Base-by-base conservation (phyloP, 2,329 filamentous ascomycete species). In the Talaromyces piceae region DNA sequence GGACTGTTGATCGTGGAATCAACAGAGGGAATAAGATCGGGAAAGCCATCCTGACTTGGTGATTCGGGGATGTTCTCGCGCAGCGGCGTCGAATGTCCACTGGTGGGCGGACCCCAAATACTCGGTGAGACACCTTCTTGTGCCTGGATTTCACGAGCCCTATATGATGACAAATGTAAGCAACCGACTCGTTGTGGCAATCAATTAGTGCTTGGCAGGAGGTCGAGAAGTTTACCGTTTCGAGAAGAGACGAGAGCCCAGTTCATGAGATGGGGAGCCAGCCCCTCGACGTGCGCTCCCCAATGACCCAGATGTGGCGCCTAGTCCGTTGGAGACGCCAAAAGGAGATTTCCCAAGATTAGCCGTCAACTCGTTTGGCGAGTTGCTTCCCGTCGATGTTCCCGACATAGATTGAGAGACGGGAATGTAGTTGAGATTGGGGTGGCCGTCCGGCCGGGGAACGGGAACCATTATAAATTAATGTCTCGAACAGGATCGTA, bases 31-130 rank as follows among this genome's bases (percentile, higher is more conserved):
- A 86, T 80, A 66, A 95, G 89, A 69, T 95, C 91, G 53, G 93
- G 91, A 62, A 97, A 97, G 59, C 88, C 91, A 73, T 96, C 91
- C 59, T 78, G 80, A 58, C 87, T 93, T 27, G 93, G 93, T 30
- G 91, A 96, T 73, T 98, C 93, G 57, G 91, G 91, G 55, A 98
- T 97, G 58, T 91, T 96, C 74, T 97, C 93, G 64, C 93, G 88
- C 47, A 98, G 80, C 60, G 93, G 93, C 39, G 91, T 96, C 18
- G 91, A 96, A 70, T 95, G 91, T 58, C 91, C 93, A 68, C 91
- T 96, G 51, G 91, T 95, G 45, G 93, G 91, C 58, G 93, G 91
- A 9, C 93, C 90, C 93, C 93, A 97, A 41, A 86, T 85, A 64
- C 84, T 69, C 81, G 78, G 64, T 77, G 84, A 66, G 76, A 95